Percentiles rank a stretch among this genome's conserved stretches.
phyloP scores from a whole-genome alignment of 208 protist genomes.

The Trypanosoma lewisi region DNA sequence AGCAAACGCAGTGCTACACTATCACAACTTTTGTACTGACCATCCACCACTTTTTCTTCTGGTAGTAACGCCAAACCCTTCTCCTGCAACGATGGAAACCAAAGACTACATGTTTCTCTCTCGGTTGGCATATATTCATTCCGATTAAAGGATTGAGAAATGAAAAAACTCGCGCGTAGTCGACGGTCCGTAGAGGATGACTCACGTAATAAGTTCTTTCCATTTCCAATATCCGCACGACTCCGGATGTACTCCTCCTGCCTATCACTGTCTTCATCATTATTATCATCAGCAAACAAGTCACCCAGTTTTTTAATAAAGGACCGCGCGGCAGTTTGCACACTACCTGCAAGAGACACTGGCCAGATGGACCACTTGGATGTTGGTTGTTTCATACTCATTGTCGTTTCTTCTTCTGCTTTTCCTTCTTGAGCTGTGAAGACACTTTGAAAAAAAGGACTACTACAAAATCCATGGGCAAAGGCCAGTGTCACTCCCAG shows the following conservation, averaged over 20 bases:
- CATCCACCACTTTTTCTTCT: constrained; percentile 8
- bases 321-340: background rate
- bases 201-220: too few species aligned
- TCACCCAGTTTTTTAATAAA: constrained; percentile 2
- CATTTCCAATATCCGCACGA: too few species aligned
- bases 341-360: background rate
- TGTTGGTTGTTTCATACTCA: background rate
- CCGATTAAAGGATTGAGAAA: background rate
- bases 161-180: background rate
- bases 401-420: background rate
- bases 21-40: background rate
- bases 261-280: background rate
- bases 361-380: background rate
- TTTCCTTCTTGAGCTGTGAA: background rate
- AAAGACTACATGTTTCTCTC: background rate
- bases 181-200: too few species aligned
- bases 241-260: too few species aligned
- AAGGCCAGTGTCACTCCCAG: constrained; percentile 46
- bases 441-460: constrained; percentile 21
- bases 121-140: background rate
- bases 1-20: constrained; percentile 16
- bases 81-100: constrained; percentile 14
- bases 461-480: constrained; percentile 37
- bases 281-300: background rate
- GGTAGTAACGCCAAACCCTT: constrained; percentile 10